Evolutionary conservation across 306 rosid genomes (phyloP).

Genomic region (Lotus japonicus): DNA sequence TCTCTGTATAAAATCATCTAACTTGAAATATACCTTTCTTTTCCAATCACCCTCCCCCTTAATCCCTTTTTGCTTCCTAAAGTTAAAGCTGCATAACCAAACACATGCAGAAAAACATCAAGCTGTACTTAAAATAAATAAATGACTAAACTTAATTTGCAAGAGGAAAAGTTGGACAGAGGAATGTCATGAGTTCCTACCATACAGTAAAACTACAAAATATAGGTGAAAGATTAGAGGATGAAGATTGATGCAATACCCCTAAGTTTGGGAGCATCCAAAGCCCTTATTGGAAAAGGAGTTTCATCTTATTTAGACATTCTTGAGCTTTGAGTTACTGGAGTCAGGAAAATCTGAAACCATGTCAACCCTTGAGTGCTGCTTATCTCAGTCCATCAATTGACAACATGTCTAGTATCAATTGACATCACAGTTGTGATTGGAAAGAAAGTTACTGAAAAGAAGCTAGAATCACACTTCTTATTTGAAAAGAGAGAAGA

Average conservation of each 20-base stretch:
- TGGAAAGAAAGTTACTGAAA: constrained; percentile 8
- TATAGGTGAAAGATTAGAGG: background rate
- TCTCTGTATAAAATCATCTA: background rate
- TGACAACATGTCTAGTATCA: constrained; percentile 12
- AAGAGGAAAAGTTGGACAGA: background rate
- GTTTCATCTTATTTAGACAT: constrained; percentile 26
- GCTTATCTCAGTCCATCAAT: background rate
- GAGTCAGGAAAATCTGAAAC: background rate
- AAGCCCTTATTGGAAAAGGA: constrained; percentile 19
- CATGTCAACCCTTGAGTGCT: constrained; percentile 8
- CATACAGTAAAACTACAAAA: background rate
- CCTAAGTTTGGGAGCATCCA: constrained; percentile 3
- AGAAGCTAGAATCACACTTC: constrained; percentile 14
- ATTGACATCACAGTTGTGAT: constrained; percentile 18
- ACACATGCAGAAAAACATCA: background rate
- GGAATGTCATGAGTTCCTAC: background rate
- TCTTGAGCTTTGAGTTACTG: constrained; percentile 14
- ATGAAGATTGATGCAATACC: background rate
- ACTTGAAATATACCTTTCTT: background rate
- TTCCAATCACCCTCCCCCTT: background rate
- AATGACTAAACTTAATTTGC: constrained; percentile 5
- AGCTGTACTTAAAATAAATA: background rate
- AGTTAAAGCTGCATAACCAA: background rate
- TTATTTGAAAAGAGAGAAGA: constrained; percentile 3
- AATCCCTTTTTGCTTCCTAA: background rate